phyloP scores from a whole-genome alignment of 2,329 filamentous ascomycete species.

The Trichoderma sp. region DNA sequence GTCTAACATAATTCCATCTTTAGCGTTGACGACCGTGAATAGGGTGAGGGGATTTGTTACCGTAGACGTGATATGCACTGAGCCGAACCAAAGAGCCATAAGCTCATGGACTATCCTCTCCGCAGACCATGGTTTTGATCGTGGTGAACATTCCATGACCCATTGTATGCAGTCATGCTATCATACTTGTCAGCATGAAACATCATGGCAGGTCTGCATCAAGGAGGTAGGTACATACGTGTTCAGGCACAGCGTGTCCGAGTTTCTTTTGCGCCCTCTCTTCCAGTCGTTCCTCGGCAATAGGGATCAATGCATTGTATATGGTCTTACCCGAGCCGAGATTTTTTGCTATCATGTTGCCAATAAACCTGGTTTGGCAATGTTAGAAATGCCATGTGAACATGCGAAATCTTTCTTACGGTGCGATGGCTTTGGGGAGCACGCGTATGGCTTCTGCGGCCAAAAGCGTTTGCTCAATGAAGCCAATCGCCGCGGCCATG shows the following conservation, averaged over 20 bases:
- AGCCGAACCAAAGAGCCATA: constrained; percentile 9
- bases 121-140: constrained; percentile 2
- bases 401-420: not conserved
- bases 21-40: not conserved
- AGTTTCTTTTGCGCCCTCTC: constrained; percentile 4
- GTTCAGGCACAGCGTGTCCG: not conserved
- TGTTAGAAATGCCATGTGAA: not conserved
- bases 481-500: not conserved
- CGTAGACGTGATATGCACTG: constrained; percentile 12
- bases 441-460: constrained; percentile 2
- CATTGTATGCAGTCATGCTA: constrained; percentile 18
- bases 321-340: not conserved
- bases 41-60: not conserved
- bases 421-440: not conserved
- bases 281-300: not conserved
- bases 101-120: constrained; percentile 11
- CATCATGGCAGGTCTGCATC: not conserved
- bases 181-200: not conserved
- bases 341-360: not conserved
- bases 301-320: not conserved
- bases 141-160: constrained; percentile 3
- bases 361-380: not conserved
- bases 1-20: not conserved
- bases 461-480: constrained; percentile 4
- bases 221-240: not conserved